Evolutionary conservation across 2,329 filamentous ascomycete genomes (phyloP).

Genomic region (Dothidotthia symphoricarpi): DNA sequence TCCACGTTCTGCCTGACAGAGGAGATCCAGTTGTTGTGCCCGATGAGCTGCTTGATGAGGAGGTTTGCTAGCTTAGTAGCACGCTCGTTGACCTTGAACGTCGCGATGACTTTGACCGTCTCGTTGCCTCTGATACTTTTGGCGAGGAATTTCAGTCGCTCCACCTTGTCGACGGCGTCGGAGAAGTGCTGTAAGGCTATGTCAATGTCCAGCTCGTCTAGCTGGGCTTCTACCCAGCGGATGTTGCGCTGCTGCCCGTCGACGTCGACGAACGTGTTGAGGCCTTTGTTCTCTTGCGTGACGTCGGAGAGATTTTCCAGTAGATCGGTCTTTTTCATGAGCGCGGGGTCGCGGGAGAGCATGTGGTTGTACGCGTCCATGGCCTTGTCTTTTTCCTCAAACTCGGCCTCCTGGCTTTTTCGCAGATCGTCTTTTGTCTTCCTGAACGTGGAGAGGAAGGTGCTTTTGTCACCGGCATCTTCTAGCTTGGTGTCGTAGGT

Average conservation of each 20-base stretch:
- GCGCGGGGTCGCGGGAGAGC: conserved; percentile 71
- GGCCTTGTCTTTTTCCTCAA: conserved; percentile 80
- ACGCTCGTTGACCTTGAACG: conserved; percentile 83
- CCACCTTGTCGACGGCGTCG: conserved; percentile 76
- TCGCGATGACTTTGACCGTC: conserved; percentile 88
- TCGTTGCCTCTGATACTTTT: conserved; percentile 79
- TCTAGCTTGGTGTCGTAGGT: conserved; percentile 89
- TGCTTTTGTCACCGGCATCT: conserved; percentile 73
- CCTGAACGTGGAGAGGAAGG: conserved; percentile 82
- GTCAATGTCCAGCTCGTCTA: conserved; percentile 94
- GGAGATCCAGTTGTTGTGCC: conserved; percentile 71
- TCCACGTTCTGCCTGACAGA: conserved; percentile 78
- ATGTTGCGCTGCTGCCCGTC: conserved; percentile 96
- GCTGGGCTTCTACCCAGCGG: conserved; percentile 90
- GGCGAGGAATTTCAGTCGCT: conserved; percentile 77
- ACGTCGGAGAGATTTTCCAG: conserved; percentile 68
- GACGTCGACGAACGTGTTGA: conserved; percentile 82
- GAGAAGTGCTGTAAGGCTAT: conserved; percentile 90
- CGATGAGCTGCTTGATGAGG: conserved; percentile 72
- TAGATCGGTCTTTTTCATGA: conserved; percentile 75
- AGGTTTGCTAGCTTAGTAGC: conserved; percentile 73
- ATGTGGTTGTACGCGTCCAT: conserved; percentile 85
- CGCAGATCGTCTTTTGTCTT: conserved; percentile 91
- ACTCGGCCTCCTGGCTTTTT: conserved; percentile 79
- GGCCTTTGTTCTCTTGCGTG: conserved; percentile 65